Conservation (phyloP, 2,329 filamentous ascomycete genomes). For the Fusarium sp. region DNA sequence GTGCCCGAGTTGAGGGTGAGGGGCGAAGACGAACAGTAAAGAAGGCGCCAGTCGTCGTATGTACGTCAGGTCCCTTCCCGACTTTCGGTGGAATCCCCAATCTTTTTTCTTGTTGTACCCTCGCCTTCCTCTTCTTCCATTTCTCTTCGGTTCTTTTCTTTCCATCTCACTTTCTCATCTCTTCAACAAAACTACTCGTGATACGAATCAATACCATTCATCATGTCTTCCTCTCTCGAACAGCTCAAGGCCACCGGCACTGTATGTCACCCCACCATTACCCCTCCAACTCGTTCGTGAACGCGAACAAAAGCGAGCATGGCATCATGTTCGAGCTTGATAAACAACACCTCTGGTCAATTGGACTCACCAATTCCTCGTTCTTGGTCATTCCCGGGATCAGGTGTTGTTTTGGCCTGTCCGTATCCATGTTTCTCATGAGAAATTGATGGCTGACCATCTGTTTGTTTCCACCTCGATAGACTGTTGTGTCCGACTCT, state of each 20-base stretch:
- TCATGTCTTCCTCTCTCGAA: constrained; percentile 90
- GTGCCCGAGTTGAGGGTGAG: constrained; percentile 3
- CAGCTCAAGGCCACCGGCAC: constrained; percentile 98
- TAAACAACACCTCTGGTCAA: background rate
- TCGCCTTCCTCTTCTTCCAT: constrained; percentile 13
- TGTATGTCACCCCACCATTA: constrained; percentile 67
- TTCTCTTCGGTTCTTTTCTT: constrained; percentile 6
- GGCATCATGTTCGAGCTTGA: constrained; percentile 3
- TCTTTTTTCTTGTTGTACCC: constrained; percentile 29
- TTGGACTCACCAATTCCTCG: background rate
- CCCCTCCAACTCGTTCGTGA: constrained; percentile 45
- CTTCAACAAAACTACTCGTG: constrained; percentile 14
- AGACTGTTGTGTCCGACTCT: constrained; percentile 97
- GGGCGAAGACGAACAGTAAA: constrained; percentile 28
- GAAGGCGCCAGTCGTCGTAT: constrained; percentile 30
- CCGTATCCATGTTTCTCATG: background rate
- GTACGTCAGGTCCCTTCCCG: constrained; percentile 39
- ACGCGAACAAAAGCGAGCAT: constrained; percentile 12
- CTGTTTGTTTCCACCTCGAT: constrained; percentile 33
- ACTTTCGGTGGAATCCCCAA: constrained; percentile 33
- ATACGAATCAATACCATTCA: constrained; percentile 32
- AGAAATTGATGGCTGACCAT: constrained; percentile 36
- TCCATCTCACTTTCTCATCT: constrained; percentile 22
- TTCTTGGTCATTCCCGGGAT: background rate
- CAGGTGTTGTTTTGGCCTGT: background rate